phyloP scores from a whole-genome alignment of 169 alveolate species.

The Condylostoma magnum region DNA sequence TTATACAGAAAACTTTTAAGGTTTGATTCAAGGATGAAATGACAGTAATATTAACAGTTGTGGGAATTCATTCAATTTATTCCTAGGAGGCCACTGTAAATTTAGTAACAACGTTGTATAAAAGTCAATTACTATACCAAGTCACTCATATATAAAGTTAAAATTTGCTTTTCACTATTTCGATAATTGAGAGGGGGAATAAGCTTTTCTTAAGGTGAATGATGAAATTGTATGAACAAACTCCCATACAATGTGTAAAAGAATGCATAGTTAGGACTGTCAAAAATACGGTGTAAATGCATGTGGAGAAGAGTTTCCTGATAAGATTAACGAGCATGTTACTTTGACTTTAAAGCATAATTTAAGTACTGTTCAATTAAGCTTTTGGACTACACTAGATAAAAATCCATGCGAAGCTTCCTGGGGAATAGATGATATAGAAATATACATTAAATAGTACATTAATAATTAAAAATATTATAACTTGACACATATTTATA shows the following conservation, averaged over 20 bases:
- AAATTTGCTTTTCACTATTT: slow-evolving; percentile 65
- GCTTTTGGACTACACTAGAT: slow-evolving; percentile 12
- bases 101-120: not conserved
- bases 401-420: slow-evolving; percentile 72
- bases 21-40: slow-evolving; percentile 19
- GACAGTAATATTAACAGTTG: not conserved
- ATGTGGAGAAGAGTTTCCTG: slow-evolving; percentile 74
- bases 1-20: slow-evolving; percentile 5
- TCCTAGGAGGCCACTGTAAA: slow-evolving; percentile 28
- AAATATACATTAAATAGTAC: slow-evolving; percentile 39
- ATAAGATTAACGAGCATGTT: slow-evolving; percentile 37
- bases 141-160: not conserved
- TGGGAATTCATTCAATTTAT: not conserved
- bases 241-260: slow-evolving; percentile 56
- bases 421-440: slow-evolving; percentile 81
- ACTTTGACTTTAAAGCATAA: not conserved
- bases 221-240: slow-evolving; percentile 64
- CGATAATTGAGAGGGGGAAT: slow-evolving; percentile 79
- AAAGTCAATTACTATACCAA: slow-evolving; percentile 15
- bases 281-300: slow-evolving; percentile 50
- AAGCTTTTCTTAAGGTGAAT: slow-evolving; percentile 59
- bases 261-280: slow-evolving; percentile 36
- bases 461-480: not conserved
- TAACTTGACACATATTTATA: too few relatives aligned
- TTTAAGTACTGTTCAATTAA: not conserved